Base-by-base conservation (phyloP, 2,329 filamentous ascomycete genomes). In the Fusarium lateritium region DNA sequence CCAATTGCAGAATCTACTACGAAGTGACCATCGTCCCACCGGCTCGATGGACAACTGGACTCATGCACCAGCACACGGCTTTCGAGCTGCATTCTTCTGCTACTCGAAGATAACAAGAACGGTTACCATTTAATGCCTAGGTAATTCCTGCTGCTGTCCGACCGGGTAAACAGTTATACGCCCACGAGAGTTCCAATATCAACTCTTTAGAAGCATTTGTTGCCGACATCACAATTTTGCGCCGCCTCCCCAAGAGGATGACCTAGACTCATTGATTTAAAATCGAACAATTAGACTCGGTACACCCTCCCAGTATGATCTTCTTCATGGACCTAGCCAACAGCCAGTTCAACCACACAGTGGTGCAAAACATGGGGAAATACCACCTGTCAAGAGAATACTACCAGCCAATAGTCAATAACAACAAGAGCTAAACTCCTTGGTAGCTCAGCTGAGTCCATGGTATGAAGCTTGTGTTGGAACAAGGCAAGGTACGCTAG, bases 101-200 rank as follows among this genome's bases (percentile, higher is more conserved):
- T 10, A 10, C 4, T 11, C 10, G 10, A 10, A 31, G 10, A 13
- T 13, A 31, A 31, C 10, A 31, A 31, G 10, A 40, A 13, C 11
- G 8, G 17, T 11, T 39, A 4, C 21, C 9, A 9, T 39, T 21
- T 11, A 21, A 6, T 21, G 4, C 17, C 9, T n/a, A 21, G n/a
- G 26, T 10, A 6, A 13, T 11, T 13, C n/a, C 2, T 3, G 6
- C 7, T 6, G 2, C n/a, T 22, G n/a, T 14, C 19, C 2, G n/a
- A 22, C 28, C 10, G 13, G 28, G 9, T 10, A 28, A 28, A 28
- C 7, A 7, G 26, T 9, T 28, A 28, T 9, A 28, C 7, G 7
- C 26, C 26, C 9, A 6, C 26, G 26, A 28, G 9, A 28, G 26
- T 9, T 9, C 8, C 9, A 28, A 9, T 10, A 10, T 28, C 7